Percentiles rank a stretch among this genome's conserved stretches.
Evolutionary conservation across 2,329 filamentous ascomycete species (phyloP).

Genomic region (Neopestalotiopsis clavispora): DNA sequence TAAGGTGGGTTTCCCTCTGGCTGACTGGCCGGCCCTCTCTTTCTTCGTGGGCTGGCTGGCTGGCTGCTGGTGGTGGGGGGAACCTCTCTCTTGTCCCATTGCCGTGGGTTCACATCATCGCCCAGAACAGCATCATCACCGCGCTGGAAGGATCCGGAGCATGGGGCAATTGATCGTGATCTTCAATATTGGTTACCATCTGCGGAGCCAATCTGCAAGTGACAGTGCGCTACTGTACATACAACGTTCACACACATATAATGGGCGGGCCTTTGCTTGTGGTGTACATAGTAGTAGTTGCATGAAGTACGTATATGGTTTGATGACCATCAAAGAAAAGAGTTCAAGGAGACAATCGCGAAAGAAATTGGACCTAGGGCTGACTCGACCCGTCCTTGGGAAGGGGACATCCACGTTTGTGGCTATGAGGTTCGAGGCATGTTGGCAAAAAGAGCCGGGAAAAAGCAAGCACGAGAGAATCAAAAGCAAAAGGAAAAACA

Average conservation of each 20-base stretch:
- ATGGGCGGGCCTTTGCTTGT: not conserved
- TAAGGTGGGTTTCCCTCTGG: not conserved
- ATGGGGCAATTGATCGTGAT: conserved; percentile 17
- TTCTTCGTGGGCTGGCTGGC: not conserved
- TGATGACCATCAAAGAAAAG: not conserved
- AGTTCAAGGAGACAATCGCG: not conserved
- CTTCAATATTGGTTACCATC: conserved; percentile 18
- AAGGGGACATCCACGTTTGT: not conserved
- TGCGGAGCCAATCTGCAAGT: conserved; percentile 5
- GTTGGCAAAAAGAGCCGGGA: not conserved
- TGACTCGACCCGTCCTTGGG: not conserved
- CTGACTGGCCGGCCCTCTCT: not conserved
- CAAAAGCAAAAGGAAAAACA: not conserved
- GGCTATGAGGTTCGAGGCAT: not conserved
- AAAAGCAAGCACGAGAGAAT: not conserved
- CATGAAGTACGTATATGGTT: not conserved
- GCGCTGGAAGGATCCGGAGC: conserved; percentile 7
- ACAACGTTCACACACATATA: not conserved
- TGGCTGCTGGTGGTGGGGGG: not conserved
- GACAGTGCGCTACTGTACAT: not conserved
- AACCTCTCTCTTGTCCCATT: conserved; percentile 5
- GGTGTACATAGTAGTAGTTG: not conserved
- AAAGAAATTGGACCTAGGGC: not conserved
- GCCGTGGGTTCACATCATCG: conserved; percentile 16
- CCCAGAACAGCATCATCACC: conserved; percentile 18